phyloP scores from a whole-genome alignment of 2,329 filamentous ascomycete species.

The Cytospora piceae region DNA sequence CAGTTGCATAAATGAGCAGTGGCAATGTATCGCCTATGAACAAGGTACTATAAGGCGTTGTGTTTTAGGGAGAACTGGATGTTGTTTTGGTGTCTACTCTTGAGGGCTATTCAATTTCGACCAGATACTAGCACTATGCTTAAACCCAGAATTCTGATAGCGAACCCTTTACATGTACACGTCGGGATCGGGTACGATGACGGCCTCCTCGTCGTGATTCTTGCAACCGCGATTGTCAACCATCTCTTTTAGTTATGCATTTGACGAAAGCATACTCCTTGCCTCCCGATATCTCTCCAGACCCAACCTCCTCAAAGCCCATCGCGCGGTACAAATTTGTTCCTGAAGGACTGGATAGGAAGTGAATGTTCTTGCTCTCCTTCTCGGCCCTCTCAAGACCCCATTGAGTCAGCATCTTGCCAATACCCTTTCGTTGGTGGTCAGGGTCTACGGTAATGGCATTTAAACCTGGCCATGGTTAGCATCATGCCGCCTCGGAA shows the following conservation, averaged over 20 bases:
- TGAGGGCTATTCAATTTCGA: too few relatives aligned
- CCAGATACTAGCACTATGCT: too few relatives aligned
- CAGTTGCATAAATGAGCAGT: too few relatives aligned
- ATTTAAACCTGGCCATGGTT: constrained; percentile 11
- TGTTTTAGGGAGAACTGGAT: too few relatives aligned
- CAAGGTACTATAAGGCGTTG: too few relatives aligned
- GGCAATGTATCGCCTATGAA: too few relatives aligned
- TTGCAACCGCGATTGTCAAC: neutral
- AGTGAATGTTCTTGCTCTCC: constrained; percentile 21
- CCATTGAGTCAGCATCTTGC: constrained; percentile 22
- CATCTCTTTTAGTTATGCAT: neutral
- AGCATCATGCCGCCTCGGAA: neutral
- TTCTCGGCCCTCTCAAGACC: constrained; percentile 11
- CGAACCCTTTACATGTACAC: too few relatives aligned
- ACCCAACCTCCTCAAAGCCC: constrained; percentile 24
- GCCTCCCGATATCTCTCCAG: constrained; percentile 6
- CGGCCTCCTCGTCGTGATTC: neutral
- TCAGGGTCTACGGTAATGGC: constrained; percentile 18
- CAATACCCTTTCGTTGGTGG: constrained; percentile 25
- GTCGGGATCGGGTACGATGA: too few relatives aligned
- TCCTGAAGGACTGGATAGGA: constrained; percentile 16
- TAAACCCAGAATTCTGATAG: too few relatives aligned
- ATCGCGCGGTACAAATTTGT: constrained; percentile 20
- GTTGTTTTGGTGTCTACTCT: too few relatives aligned
- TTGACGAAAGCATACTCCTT: constrained; percentile 25